Percentiles rank a stretch among this genome's conserved stretches.
These are phyloP conservation scores for Terfezia claveryi DNA, from an alignment of 495 filamentous ascomycete species.

Conservation along the genomic window DNA sequence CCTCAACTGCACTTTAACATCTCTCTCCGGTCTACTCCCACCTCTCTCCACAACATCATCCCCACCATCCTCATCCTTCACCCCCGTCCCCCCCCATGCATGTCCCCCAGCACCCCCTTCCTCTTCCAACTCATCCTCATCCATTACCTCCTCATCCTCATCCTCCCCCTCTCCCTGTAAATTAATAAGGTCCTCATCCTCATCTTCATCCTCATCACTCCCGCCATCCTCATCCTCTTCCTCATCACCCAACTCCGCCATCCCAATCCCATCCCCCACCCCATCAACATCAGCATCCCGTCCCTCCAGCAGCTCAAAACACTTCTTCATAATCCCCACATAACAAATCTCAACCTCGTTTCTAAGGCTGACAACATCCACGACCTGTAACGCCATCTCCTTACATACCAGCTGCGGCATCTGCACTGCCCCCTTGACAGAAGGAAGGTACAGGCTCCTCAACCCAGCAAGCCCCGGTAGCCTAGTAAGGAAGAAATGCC, in stretches of 20 bases:
- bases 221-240: constrained; percentile 14
- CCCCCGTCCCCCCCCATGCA: constrained; percentile 15
- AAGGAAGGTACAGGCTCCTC: constrained; percentile 53
- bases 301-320: constrained; percentile 70
- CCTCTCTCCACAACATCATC: constrained; percentile 20
- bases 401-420: constrained; percentile 44
- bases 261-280: constrained; percentile 24
- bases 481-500: constrained; percentile 76
- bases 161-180: constrained; percentile 18
- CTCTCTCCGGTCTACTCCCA: constrained; percentile 21
- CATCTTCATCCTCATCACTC: constrained; percentile 21
- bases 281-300: constrained; percentile 26
- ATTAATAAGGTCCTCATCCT: constrained; percentile 16
- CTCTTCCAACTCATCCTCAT: constrained; percentile 29
- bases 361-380: constrained; percentile 70
- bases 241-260: constrained; percentile 23
- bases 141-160: constrained; percentile 24
- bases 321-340: constrained; percentile 58
- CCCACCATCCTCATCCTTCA: constrained; percentile 20
- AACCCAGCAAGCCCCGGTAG: constrained; percentile 57
- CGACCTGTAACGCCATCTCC: constrained; percentile 64
- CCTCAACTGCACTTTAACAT: constrained; percentile 40
- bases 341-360: constrained; percentile 70
- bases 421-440: constrained; percentile 21
- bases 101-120: constrained; percentile 21